phyloP scores from a whole-genome alignment of 2,329 filamentous ascomycete species.

The Leptographium radiaticola region DNA sequence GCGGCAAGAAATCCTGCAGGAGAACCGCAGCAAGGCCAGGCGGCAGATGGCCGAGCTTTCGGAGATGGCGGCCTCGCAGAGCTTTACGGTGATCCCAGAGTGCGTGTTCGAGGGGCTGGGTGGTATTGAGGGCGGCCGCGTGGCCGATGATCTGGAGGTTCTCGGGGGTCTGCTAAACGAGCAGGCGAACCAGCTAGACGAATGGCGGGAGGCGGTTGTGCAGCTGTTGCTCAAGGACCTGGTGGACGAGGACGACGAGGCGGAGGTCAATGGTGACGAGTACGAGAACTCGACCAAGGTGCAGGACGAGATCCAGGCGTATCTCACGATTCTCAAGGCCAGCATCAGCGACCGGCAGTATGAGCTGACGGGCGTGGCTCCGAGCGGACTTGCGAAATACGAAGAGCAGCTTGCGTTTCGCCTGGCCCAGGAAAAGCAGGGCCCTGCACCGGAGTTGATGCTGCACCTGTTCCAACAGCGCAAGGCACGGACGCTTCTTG shows the following conservation, averaged over 20 bases:
- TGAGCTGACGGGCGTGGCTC: conserved; percentile 58
- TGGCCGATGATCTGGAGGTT: conserved; percentile 52
- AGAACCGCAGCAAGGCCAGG: conserved; percentile 42
- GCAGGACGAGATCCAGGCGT: conserved; percentile 81
- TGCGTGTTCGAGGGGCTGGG: conserved; percentile 37
- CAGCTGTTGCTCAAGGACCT: conserved; percentile 60
- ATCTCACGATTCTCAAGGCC: conserved; percentile 65
- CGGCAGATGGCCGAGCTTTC: conserved; percentile 51
- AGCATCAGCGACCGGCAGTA: conserved; percentile 68
- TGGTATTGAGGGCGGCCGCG: conserved; percentile 60
- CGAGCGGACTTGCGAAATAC: conserved; percentile 57
- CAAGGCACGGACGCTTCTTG: conserved; percentile 23
- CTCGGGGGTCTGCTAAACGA: conserved; percentile 55
- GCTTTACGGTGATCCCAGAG: conserved; percentile 51
- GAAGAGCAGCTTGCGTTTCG: conserved; percentile 53
- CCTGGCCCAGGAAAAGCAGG: conserved; percentile 48
- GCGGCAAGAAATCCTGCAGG: conserved; percentile 64
- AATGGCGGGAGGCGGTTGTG: conserved; percentile 63
- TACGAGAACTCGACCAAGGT: conserved; percentile 76
- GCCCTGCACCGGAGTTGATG: conserved; percentile 55
- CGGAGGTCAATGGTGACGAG: conserved; percentile 74
- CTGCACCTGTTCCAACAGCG: conserved; percentile 38
- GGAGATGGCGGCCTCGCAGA: conserved; percentile 35
- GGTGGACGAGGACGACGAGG: conserved; percentile 66
- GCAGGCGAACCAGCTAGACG: conserved; percentile 57